Evolutionary conservation across 148 eudicot species (phyloP).

Genomic region (Heliamphora exappendiculata): DNA sequence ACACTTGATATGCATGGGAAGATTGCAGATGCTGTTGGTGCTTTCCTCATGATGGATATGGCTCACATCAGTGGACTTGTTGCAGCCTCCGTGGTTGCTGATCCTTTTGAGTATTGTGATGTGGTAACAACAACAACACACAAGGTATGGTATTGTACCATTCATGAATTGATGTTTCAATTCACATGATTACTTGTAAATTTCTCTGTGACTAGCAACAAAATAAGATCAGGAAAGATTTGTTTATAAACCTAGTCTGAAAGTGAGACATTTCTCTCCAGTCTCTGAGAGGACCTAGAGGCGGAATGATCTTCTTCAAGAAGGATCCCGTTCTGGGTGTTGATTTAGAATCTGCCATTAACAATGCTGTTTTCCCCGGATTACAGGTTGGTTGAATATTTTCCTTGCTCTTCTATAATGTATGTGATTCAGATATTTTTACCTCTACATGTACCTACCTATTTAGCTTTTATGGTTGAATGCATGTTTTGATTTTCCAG

Average conservation of each 20-base stretch:
- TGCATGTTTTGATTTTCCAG: not conserved
- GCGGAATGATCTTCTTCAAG: conserved; percentile 93
- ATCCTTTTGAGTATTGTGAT: conserved; percentile 88
- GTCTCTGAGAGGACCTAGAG: conserved; percentile 95
- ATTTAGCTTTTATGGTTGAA: not conserved
- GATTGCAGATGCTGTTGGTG: conserved; percentile 88
- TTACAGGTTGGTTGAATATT: conserved; percentile 47
- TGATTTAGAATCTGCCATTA: conserved; percentile 76
- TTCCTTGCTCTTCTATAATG: not conserved
- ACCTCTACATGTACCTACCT: not conserved
- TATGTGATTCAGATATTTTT: not conserved
- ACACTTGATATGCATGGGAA: conserved; percentile 14
- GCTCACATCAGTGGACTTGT: conserved; percentile 98
- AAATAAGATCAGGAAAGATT: not conserved
- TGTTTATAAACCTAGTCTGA: not conserved
- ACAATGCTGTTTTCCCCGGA: conserved; percentile 89
- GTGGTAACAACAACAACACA: conserved; percentile 91
- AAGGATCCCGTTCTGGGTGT: conserved; percentile 69
- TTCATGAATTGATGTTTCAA: not conserved
- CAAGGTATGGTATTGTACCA: conserved; percentile 46
- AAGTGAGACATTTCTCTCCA: conserved; percentile 16
- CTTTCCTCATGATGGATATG: conserved; percentile 97
- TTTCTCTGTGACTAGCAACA: not conserved
- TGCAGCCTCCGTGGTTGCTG: conserved; percentile 79
- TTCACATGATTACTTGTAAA: not conserved